Evolutionary conservation across 2,329 filamentous ascomycete species (phyloP).

Genomic region (Lachnellula arida): DNA sequence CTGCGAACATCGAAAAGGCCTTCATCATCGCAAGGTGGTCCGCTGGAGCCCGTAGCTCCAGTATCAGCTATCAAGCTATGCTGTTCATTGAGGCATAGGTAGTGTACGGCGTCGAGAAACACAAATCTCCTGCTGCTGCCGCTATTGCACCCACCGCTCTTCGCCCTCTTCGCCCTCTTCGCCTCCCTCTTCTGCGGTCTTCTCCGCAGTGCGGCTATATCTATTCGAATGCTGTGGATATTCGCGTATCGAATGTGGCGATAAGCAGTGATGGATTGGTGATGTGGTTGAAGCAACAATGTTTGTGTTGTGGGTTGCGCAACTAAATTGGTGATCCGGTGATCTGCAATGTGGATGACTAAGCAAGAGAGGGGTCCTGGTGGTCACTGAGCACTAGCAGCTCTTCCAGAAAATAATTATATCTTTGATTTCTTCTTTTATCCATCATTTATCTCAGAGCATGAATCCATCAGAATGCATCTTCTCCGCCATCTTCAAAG

Average conservation of each 20-base stretch:
- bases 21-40: slow-evolving; percentile 24
- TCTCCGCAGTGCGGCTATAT: neutral
- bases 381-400: no score
- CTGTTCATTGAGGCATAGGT: neutral
- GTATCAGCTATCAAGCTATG: slow-evolving; percentile 2
- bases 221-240: neutral
- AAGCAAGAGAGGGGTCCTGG: no score
- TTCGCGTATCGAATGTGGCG: neutral
- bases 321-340: neutral
- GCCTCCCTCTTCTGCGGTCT: neutral
- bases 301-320: neutral
- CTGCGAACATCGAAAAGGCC: slow-evolving; percentile 52
- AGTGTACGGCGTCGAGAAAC: neutral
- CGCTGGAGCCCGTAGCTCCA: slow-evolving; percentile 7
- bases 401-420: no score
- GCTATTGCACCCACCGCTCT: no score
- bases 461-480: no score
- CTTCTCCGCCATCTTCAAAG: no score
- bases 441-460: no score
- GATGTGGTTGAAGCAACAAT: neutral
- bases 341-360: neutral
- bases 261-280: neutral
- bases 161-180: no score
- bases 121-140: no score
- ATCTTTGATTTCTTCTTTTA: no score